A percentile compares a stretch with the other conserved stretches of the same genome.
These are phyloP conservation scores for Aplosporella prunicola DNA, from an alignment of 2,329 filamentous ascomycete species.

Conservation along the genomic window DNA sequence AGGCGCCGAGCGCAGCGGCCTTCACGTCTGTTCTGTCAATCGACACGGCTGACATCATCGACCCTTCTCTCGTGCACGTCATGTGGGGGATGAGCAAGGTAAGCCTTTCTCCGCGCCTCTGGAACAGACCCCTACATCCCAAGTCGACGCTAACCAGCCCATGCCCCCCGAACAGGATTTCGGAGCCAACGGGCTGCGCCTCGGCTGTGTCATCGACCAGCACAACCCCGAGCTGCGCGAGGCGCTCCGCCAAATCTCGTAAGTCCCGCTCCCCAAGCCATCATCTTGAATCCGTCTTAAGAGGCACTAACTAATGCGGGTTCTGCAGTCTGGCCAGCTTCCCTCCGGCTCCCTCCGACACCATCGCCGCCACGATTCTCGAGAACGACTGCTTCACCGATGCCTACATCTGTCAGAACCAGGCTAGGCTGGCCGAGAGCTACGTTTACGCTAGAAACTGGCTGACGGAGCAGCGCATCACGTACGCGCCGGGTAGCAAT, in stretches of 20 bases:
- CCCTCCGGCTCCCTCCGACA: conserved; percentile 15
- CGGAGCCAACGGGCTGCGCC: conserved; percentile 23
- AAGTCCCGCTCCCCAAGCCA: neutral
- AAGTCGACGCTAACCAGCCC: no score
- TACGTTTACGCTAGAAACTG: conserved; percentile 14
- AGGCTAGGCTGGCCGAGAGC: conserved; percentile 14
- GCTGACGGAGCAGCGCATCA: conserved; percentile 24
- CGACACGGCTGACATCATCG: conserved; percentile 13
- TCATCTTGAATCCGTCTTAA: conserved; percentile 16
- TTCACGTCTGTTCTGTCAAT: conserved; percentile 22
- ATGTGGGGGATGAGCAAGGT: conserved; percentile 24
- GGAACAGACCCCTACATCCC: neutral
- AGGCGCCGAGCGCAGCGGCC: neutral
- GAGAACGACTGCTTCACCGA: conserved; percentile 19
- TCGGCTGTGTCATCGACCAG: conserved; percentile 20
- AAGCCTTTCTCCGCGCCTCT: neutral
- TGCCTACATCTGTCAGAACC: conserved; percentile 14
- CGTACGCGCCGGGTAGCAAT: conserved; percentile 29
- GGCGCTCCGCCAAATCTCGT: conserved; percentile 2
- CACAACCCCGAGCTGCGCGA: conserved; percentile 12
- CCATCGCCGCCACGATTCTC: conserved; percentile 25
- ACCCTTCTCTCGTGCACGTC: conserved; percentile 19
- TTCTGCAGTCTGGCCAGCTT: conserved; percentile 23
- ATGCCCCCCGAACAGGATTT: conserved; percentile 22
- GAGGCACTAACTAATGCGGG: conserved; percentile 18